A percentile compares a stretch with the other conserved stretches of the same genome.
These are phyloP conservation scores for Daldinia childiae DNA, from an alignment of 495 filamentous ascomycete genomes.

Conservation along the genomic window DNA sequence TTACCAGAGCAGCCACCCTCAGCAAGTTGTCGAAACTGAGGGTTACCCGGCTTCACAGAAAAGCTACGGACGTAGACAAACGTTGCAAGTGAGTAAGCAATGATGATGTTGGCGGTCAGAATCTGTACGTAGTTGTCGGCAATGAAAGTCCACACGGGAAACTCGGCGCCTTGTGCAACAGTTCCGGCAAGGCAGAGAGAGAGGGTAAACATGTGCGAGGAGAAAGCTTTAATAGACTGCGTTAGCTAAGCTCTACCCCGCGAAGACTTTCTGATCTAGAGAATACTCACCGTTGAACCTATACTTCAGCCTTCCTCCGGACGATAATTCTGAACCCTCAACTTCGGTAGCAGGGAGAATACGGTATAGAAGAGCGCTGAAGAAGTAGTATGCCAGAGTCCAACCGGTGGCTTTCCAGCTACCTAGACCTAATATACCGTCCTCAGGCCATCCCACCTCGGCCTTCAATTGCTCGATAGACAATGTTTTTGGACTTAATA, in stretches of 20 bases:
- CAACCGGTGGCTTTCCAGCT: constrained; percentile 70
- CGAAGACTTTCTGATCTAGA: neutral
- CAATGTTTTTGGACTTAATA: constrained; percentile 77
- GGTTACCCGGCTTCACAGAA: constrained; percentile 70
- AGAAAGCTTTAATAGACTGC: constrained; percentile 68
- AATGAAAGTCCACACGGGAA: constrained; percentile 90
- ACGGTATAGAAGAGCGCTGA: constrained; percentile 77
- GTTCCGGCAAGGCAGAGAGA: constrained; percentile 76
- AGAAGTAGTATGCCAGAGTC: constrained; percentile 80
- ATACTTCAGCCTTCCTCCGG: constrained; percentile 82
- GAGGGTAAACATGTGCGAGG: constrained; percentile 75
- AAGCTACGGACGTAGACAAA: constrained; percentile 87
- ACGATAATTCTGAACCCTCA: constrained; percentile 73
- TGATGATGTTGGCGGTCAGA: constrained; percentile 81
- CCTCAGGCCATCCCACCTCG: constrained; percentile 80
- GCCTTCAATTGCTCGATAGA: constrained; percentile 74
- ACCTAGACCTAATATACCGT: constrained; percentile 69
- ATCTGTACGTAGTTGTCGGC: constrained; percentile 89
- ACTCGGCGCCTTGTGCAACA: constrained; percentile 77
- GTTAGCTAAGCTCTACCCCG: neutral
- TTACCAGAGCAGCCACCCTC: constrained; percentile 86
- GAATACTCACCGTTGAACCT: constrained; percentile 79
- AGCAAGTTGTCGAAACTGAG: constrained; percentile 73
- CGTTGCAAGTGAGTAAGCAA: constrained; percentile 71
- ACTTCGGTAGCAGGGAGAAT: constrained; percentile 79